phyloP scores from a whole-genome alignment of 106 monocot genomes.

The Acanthochlamys bracteata region DNA sequence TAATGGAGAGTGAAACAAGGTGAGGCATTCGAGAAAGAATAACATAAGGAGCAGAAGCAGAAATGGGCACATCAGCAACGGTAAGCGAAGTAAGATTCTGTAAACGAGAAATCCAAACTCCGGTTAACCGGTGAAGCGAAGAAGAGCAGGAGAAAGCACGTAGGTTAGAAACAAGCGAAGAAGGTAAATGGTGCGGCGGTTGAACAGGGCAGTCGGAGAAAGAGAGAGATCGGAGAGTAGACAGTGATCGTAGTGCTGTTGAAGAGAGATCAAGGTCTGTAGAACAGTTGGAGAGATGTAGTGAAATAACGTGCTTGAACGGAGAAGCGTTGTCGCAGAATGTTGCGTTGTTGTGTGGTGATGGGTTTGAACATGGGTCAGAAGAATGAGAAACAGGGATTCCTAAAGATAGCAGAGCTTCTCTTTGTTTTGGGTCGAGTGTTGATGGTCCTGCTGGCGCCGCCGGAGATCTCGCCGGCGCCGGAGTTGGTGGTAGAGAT shows the following conservation, averaged over 20 bases:
- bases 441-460: neutral
- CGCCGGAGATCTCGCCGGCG: neutral
- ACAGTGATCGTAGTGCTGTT: conserved; percentile 41
- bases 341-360: conserved; percentile 40
- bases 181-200: conserved; percentile 29
- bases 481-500: conserved; percentile 1
- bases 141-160: conserved; percentile 26
- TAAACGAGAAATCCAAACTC: conserved; percentile 53
- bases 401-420: conserved; percentile 39
- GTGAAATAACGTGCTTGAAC: conserved; percentile 51
- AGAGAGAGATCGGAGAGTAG: conserved; percentile 53
- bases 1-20: conserved; percentile 45
- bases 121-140: conserved; percentile 41
- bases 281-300: conserved; percentile 65
- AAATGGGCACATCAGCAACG: conserved; percentile 44
- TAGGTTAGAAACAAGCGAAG: conserved; percentile 18
- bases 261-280: conserved; percentile 40
- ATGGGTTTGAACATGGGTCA: conserved; percentile 53
- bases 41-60: conserved; percentile 29
- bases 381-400: conserved; percentile 18
- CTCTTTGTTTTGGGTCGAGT: conserved; percentile 64
- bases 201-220: conserved; percentile 26
- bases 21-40: conserved; percentile 57
- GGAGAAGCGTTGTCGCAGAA: conserved; percentile 47
- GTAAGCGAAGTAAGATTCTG: conserved; percentile 59